A percentile compares a stretch with the other conserved stretches of the same genome.
These are phyloP conservation scores for Fusarium globosum DNA, from an alignment of 2,329 filamentous ascomycete genomes.

Conservation along the genomic window DNA sequence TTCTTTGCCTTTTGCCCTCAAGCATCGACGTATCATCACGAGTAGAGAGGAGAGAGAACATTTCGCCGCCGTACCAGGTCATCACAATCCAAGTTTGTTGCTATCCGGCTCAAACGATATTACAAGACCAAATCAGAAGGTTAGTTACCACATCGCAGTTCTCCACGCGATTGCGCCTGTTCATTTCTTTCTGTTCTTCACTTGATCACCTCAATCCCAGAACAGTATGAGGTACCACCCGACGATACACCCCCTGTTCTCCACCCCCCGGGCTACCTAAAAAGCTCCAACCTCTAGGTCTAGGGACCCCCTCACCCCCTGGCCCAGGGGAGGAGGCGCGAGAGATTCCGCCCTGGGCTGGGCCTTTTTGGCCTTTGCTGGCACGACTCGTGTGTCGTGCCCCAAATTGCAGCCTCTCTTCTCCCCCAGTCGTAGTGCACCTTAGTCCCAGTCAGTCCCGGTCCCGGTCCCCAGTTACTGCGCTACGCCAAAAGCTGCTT, in stretches of 20 bases:
- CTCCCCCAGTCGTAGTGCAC: slow-evolving; percentile 23
- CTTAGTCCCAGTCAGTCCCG: neutral
- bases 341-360: slow-evolving; percentile 47
- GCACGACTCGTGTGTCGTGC: slow-evolving; percentile 48
- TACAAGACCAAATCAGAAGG: neutral
- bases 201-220: slow-evolving; percentile 15
- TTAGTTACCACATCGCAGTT: neutral
- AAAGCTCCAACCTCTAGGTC: slow-evolving; percentile 12
- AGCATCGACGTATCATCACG: slow-evolving; percentile 11
- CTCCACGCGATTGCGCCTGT: neutral
- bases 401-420: slow-evolving; percentile 46
- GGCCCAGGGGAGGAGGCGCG: slow-evolving; percentile 46
- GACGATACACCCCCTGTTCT: slow-evolving; percentile 28
- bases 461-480: slow-evolving; percentile 25
- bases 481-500: slow-evolving; percentile 46
- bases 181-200: neutral
- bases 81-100: neutral
- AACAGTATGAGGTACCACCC: neutral
- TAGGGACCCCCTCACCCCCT: slow-evolving; percentile 41
- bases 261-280: slow-evolving; percentile 31
- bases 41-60: neutral
- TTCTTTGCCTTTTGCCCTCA: slow-evolving; percentile 10
- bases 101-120: neutral
- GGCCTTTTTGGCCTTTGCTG: slow-evolving; percentile 46
- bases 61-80: neutral